Conservation (phyloP, 768 basidiomycete species). For the Rhizopogon roseolus region DNA sequence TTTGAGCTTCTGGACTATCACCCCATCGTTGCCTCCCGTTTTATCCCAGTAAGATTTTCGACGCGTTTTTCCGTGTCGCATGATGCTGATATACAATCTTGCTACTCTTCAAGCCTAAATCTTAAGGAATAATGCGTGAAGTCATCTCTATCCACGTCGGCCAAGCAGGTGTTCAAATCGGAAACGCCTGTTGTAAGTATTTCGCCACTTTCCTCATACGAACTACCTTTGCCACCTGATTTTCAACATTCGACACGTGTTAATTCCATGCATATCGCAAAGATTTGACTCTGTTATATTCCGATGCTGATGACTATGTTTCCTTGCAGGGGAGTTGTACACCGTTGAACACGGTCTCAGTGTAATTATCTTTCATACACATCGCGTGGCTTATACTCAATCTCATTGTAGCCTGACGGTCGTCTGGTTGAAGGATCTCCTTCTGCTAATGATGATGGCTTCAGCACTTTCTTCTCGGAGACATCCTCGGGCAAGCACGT, state of each 20-base stretch:
- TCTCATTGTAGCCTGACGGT: conserved; percentile 78
- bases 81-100: conserved; percentile 1
- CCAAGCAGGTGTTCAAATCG: conserved; percentile 97
- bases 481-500: conserved; percentile 95
- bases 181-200: conserved; percentile 96
- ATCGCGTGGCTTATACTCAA: conserved; percentile 13
- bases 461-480: conserved; percentile 99
- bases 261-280: conserved; percentile 11
- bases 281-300: background rate
- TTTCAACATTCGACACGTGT: background rate
- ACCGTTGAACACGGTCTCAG: conserved; percentile 97
- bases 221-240: background rate
- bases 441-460: conserved; percentile 79
- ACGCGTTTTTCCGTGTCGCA: conserved; percentile 25
- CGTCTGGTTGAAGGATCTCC: conserved; percentile 78
- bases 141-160: conserved; percentile 99
- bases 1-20: conserved; percentile 18
- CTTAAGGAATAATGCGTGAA: conserved; percentile 68
- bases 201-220: background rate
- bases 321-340: conserved; percentile 87
- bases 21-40: conserved; percentile 21
- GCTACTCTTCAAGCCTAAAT: conserved; percentile 5
- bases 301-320: conserved; percentile 13
- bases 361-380: conserved; percentile 38
- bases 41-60: conserved; percentile 20